Evolutionary conservation across 768 basidiomycete genomes (phyloP), one percentile per base, ranked within the genome.

Genomic region (Mycena crocata): DNA sequence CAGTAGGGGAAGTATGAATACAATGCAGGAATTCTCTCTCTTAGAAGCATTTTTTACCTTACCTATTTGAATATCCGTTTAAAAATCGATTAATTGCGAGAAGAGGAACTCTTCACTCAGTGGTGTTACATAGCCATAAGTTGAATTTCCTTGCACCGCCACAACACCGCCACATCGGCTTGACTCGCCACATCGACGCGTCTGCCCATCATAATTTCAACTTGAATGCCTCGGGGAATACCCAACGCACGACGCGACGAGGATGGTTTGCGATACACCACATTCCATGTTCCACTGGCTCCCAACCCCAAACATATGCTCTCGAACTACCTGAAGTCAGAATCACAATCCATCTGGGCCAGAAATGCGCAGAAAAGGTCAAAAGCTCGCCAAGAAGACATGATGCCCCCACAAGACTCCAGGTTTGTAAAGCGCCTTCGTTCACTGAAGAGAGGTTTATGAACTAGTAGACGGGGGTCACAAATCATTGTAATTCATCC

Each of bases 161-260:
- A n/a, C n/a, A n/a, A n/a, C n/a, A n/a, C n/a, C n/a, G n/a, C n/a
- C n/a, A n/a, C n/a, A n/a, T n/a, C n/a, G n/a, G n/a, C n/a, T n/a
- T n/a, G n/a, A n/a, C n/a, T n/a, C n/a, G n/a, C 6, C 32, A 21
- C 30, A 21, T 24, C 7, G 30, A 30, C 46, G 24, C 55, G 35
- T 50, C 57, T 62, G 19, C 26, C 30, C 39, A 37, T 39, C 3
- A 5, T n/a, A 21, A 10, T 17, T n/a, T 35, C 12, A 30, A 30
- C 32, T 30, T 28, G 51, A 74, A 94, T 94, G 93, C 93, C 93
- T 65, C 86, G 93, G 77, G 93, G 93, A 64, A 87, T 94, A 50
- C 93, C 93, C 32, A 93, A 93, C 73, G 88, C 86, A 31, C 92
- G 89, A 78, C 86, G 88, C 70, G 93, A 94, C 81, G 93, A 95